These are phyloP conservation scores for Rhodosporidiobolus sp. DNA, from an alignment of 768 basidiomycete species.

Conservation along the genomic window DNA sequence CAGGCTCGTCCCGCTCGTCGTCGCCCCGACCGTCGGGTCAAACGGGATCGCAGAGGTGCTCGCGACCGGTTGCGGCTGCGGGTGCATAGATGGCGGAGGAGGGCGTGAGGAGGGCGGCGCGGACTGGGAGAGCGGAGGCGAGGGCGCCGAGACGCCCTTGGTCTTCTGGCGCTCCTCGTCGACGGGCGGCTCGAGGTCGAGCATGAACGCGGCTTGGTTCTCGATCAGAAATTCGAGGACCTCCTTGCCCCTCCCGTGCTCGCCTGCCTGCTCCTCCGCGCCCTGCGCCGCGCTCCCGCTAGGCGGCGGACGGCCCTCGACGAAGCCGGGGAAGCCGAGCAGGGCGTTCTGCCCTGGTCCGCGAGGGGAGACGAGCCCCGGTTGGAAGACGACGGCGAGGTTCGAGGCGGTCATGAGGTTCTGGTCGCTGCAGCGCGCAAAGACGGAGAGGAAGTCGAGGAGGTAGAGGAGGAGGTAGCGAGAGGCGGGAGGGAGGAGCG, in stretches of 20 bases:
- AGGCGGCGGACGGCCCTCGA: conserved; percentile 20
- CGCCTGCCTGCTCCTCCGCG: conserved; percentile 62
- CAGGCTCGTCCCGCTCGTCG: conserved; percentile 5
- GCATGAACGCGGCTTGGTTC: conserved; percentile 93
- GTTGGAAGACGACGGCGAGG: conserved; percentile 94
- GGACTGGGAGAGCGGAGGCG: neutral
- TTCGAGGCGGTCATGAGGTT: conserved; percentile 96
- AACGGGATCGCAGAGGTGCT: conserved; percentile 1
- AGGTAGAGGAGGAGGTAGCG: conserved; percentile 97
- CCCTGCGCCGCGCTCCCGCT: neutral
- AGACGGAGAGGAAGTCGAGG: conserved; percentile 90
- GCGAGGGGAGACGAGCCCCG: conserved; percentile 86
- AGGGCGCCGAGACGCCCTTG: conserved; percentile 12
- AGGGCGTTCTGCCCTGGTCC: conserved; percentile 20
- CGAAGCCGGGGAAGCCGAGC: conserved; percentile 38
- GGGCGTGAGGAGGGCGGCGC: neutral
- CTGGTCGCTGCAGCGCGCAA: conserved; percentile 81
- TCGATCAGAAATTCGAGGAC: conserved; percentile 93
- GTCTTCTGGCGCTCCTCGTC: conserved; percentile 32
- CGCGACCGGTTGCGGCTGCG: neutral
- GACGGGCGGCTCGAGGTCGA: conserved; percentile 72
- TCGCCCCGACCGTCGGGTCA: neutral
- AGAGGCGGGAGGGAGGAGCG: conserved; percentile 77
- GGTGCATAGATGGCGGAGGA: neutral
- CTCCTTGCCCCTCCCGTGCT: conserved; percentile 80